These are phyloP conservation scores for Bolboschoenus planiculmis DNA, from an alignment of 176 grass and related monocot genomes.

Conservation along the genomic window DNA sequence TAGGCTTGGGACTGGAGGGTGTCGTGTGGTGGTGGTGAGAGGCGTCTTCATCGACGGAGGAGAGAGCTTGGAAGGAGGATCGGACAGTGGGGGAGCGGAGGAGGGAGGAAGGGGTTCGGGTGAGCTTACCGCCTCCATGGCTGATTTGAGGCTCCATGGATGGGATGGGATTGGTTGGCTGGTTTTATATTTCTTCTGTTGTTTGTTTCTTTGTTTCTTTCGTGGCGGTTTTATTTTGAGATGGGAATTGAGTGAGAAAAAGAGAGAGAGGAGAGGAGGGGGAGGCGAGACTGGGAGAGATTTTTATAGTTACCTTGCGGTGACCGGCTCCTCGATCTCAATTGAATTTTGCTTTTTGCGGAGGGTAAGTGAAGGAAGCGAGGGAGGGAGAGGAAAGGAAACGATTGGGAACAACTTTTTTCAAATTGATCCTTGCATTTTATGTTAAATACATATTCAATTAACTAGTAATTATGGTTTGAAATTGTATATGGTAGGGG, in stretches of 20 bases:
- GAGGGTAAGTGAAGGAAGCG: too few species aligned
- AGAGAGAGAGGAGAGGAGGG: neutral
- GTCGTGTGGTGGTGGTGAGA: constrained; percentile 50
- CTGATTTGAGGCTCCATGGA: constrained; percentile 15
- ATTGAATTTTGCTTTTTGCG: neutral
- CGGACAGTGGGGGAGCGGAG: constrained; percentile 74
- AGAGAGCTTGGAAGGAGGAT: constrained; percentile 44
- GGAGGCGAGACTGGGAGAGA: neutral
- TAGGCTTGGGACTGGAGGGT: constrained; percentile 18
- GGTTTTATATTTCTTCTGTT: constrained; percentile 15
- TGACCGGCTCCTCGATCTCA: neutral
- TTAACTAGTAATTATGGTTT: too few species aligned
- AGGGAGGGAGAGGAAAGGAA: neutral
- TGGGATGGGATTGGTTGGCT: constrained; percentile 15
- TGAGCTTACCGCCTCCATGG: constrained; percentile 44
- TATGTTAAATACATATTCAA: too few species aligned
- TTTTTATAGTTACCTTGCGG: constrained; percentile 39
- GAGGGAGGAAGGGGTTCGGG: constrained; percentile 71
- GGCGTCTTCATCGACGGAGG: constrained; percentile 49
- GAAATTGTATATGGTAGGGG: too few species aligned
- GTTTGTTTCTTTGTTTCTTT: neutral
- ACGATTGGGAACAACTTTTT: neutral
- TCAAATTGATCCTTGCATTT: too few species aligned
- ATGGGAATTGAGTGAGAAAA: constrained; percentile 15
- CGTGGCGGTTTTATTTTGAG: constrained; percentile 13